A percentile compares a stretch with the other conserved stretches of the same genome.
phyloP scores from a whole-genome alignment of 768 basidiomycete species.

The Leccinum ochraceum region DNA sequence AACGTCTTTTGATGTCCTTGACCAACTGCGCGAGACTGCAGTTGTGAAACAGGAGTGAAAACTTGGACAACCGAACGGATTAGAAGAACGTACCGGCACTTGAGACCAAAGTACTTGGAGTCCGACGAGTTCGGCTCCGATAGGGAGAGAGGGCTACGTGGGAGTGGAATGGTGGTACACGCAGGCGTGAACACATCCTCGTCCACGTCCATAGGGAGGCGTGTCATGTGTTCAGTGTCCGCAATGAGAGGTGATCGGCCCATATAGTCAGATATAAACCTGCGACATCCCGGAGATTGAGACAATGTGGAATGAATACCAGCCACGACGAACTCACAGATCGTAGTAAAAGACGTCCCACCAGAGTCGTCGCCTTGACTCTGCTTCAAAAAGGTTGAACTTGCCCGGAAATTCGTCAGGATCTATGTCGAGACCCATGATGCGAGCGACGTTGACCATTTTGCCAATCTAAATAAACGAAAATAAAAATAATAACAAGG shows the following conservation, averaged over 20 bases:
- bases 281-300: constrained; percentile 32
- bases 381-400: constrained; percentile 51
- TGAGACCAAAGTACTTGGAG: constrained; percentile 53
- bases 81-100: constrained; percentile 51
- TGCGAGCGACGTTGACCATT: constrained; percentile 64
- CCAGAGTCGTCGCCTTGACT: constrained; percentile 61
- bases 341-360: constrained; percentile 83
- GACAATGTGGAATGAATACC: not conserved
- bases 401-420: constrained; percentile 52
- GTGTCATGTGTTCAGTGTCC: constrained; percentile 54
- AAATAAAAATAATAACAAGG: not conserved
- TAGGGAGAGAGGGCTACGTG: constrained; percentile 29
- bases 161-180: constrained; percentile 46
- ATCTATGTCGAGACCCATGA: constrained; percentile 62
- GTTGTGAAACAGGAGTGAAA: constrained; percentile 7
- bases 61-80: not conserved
- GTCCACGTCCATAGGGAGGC: constrained; percentile 57
- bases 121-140: constrained; percentile 34
- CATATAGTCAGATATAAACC: constrained; percentile 70
- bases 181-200: constrained; percentile 51
- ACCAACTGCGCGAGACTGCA: constrained; percentile 60
- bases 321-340: constrained; percentile 49
- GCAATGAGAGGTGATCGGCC: constrained; percentile 62
- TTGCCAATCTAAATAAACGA: constrained; percentile 54
- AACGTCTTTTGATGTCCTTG: constrained; percentile 59